Conservation (phyloP, 2,329 filamentous ascomycete species). For the Penicillium sp. region DNA sequence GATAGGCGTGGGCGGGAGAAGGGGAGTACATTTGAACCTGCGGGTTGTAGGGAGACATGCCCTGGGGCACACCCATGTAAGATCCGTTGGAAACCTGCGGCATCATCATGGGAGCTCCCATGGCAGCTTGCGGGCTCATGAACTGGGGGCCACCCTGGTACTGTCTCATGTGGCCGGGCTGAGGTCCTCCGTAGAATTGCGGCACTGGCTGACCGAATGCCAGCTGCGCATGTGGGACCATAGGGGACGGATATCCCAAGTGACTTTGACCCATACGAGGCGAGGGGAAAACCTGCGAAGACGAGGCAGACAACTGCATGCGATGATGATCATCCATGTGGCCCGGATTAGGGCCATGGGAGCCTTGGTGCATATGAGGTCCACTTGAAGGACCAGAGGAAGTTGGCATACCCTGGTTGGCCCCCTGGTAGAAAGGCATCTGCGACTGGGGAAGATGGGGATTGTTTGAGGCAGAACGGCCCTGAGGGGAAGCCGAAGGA, state of each 20-base stretch:
- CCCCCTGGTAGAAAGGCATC: constrained; percentile 75
- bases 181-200: constrained; percentile 66
- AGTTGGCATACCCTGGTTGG: constrained; percentile 64
- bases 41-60: constrained; percentile 64
- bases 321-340: constrained; percentile 78
- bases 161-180: constrained; percentile 69
- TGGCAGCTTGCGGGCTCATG: constrained; percentile 67
- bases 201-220: constrained; percentile 71
- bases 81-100: constrained; percentile 65
- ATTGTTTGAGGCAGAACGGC: constrained; percentile 56
- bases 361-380: constrained; percentile 73
- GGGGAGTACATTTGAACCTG: constrained; percentile 82
- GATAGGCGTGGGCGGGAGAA: constrained; percentile 68
- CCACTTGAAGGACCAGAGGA: constrained; percentile 72
- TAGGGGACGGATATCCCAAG: constrained; percentile 66
- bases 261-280: constrained; percentile 70
- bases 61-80: constrained; percentile 71
- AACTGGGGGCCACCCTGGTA: constrained; percentile 72
- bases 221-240: constrained; percentile 68
- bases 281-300: constrained; percentile 80
- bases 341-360: constrained; percentile 65
- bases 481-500: constrained; percentile 67
- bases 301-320: constrained; percentile 81
- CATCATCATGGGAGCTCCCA: constrained; percentile 81
- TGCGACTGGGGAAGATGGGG: constrained; percentile 78